Conservation (phyloP, 2,329 filamentous ascomycete species). For the Penicillium sumatraense region DNA sequence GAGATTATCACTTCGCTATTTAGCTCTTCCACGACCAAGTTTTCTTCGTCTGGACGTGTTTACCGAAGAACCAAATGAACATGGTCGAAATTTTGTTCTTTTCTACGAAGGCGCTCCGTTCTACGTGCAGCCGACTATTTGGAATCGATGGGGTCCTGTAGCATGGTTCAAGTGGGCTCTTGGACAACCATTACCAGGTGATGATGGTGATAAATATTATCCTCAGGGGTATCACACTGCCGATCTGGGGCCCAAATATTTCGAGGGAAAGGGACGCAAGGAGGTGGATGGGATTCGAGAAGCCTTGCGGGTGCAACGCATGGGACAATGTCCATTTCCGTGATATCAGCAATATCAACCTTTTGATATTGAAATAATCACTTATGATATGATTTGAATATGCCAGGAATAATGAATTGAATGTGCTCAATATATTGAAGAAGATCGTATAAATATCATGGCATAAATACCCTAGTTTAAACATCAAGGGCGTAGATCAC, state of each 20-base stretch:
- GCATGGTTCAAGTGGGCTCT: constrained; percentile 54
- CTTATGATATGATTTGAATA: too few relatives aligned
- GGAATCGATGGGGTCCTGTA: constrained; percentile 65
- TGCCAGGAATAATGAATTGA: too few relatives aligned
- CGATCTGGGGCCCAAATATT: constrained; percentile 65
- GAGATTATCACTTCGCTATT: constrained; percentile 59
- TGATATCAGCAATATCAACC: too few relatives aligned
- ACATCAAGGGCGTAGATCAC: constrained; percentile 3
- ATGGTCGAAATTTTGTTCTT: constrained; percentile 57
- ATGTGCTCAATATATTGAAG: not conserved
- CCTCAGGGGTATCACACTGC: constrained; percentile 56
- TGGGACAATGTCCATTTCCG: constrained; percentile 53
- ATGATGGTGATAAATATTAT: constrained; percentile 51
- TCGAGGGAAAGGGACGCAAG: constrained; percentile 55
- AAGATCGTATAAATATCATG: constrained; percentile 9
- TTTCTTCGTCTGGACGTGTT: constrained; percentile 46
- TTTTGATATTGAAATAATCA: too few relatives aligned
- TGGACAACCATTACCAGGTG: constrained; percentile 53
- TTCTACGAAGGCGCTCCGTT: constrained; percentile 66
- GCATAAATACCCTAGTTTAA: not conserved
- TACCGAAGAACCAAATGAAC: constrained; percentile 55
- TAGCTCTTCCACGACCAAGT: constrained; percentile 62
- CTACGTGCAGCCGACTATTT: constrained; percentile 63
- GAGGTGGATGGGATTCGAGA: constrained; percentile 37
- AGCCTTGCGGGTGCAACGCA: constrained; percentile 48